Evolutionary conservation across 768 basidiomycete genomes (phyloP).

Genomic region (Macrolepiota fuliginosa): DNA sequence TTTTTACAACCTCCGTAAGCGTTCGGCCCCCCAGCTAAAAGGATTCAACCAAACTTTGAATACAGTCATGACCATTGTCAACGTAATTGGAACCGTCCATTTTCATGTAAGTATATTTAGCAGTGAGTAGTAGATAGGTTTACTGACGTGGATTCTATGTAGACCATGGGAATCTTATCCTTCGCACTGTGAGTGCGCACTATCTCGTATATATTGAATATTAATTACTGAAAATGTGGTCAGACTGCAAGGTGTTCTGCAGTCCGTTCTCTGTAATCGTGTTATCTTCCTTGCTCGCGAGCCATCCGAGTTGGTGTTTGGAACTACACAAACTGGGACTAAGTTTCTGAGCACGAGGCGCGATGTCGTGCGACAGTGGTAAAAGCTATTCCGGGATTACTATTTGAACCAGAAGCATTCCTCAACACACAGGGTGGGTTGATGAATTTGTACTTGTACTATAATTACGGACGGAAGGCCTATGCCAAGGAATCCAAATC

Average conservation of each 20-base stretch:
- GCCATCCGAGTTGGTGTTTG: not conserved
- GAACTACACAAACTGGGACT: not conserved
- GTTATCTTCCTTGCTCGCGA: slow-evolving; percentile 1
- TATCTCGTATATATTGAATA: no score
- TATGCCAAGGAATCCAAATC: no score
- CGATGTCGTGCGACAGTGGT: not conserved
- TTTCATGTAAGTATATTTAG: not conserved
- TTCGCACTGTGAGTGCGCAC: not conserved
- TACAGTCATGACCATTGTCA: not conserved
- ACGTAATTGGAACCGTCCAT: not conserved
- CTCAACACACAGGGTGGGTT: no score
- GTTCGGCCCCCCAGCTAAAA: no score
- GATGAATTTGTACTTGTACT: no score
- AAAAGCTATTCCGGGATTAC: no score
- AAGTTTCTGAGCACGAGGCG: not conserved
- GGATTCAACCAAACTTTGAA: not conserved
- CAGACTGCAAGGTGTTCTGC: not conserved
- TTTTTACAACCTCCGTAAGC: not conserved
- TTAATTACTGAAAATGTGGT: not conserved
- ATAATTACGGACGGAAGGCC: no score
- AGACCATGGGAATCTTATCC: not conserved
- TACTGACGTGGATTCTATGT: not conserved
- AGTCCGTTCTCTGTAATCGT: not conserved
- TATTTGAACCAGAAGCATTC: no score
- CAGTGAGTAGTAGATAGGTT: not conserved